Percentiles rank a stretch among this genome's conserved stretches.
These are phyloP conservation scores for Lachnellula occidentalis DNA, from an alignment of 2,329 filamentous ascomycete genomes.

Conservation along the genomic window DNA sequence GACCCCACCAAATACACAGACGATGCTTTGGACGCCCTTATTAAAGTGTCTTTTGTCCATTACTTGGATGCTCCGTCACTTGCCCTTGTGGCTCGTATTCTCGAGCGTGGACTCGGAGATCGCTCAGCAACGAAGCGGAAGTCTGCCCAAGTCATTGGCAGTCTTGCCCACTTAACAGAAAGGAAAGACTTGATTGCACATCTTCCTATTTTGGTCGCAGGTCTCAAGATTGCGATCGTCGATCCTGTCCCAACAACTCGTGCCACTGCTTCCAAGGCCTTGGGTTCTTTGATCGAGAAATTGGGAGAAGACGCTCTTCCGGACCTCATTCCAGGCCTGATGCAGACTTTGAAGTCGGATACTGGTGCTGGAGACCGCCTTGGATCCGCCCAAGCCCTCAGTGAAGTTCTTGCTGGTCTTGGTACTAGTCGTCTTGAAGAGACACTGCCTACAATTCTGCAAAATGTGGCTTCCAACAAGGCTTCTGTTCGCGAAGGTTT, in stretches of 20 bases:
- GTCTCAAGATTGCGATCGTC: conserved; percentile 81
- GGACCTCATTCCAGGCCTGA: conserved; percentile 93
- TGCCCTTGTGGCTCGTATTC: conserved; percentile 87
- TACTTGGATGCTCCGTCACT: conserved; percentile 97
- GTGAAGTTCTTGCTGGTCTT: conserved; percentile 90
- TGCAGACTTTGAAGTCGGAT: conserved; percentile 96
- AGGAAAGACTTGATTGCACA: conserved; percentile 89
- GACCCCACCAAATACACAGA: conserved; percentile 97
- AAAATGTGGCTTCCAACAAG: conserved; percentile 91
- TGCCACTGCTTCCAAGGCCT: conserved; percentile 89
- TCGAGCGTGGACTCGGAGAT: conserved; percentile 86
- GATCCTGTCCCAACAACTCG: conserved; percentile 95
- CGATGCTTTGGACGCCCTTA: conserved; percentile 84
- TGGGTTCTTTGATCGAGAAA: conserved; percentile 97
- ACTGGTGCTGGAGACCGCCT: conserved; percentile 93
- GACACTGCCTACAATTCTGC: conserved; percentile 89
- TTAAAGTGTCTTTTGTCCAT: conserved; percentile 97
- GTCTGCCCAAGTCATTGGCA: conserved; percentile 95
- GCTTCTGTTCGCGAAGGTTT: conserved; percentile 91
- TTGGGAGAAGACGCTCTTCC: conserved; percentile 93
- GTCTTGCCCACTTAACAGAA: conserved; percentile 92
- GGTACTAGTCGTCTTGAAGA: conserved; percentile 91
- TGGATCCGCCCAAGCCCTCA: conserved; percentile 92
- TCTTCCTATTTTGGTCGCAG: conserved; percentile 85
- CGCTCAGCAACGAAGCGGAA: conserved; percentile 94